A percentile compares a stretch with the other conserved stretches of the same genome.
These are phyloP conservation scores for Panicum virgatum DNA, from an alignment of 202 grass and related monocot species.

Conservation along the genomic window DNA sequence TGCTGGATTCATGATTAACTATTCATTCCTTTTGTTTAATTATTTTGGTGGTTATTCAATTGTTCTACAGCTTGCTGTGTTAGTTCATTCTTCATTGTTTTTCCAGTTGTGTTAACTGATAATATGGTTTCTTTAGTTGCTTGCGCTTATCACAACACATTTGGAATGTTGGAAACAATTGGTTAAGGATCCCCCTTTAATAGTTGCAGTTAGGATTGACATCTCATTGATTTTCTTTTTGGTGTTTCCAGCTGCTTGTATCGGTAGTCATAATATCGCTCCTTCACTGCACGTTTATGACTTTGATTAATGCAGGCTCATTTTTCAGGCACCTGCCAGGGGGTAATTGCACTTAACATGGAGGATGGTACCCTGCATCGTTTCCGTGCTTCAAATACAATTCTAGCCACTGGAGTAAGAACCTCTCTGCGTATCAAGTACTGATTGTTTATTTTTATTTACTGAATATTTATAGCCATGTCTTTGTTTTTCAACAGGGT, in stretches of 20 bases:
- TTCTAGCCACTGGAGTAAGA: constrained; percentile 68
- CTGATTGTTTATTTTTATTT: constrained; percentile 4
- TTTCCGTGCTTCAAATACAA: constrained; percentile 63
- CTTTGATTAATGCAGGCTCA: not conserved
- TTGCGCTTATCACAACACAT: not conserved
- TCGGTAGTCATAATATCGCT: not conserved
- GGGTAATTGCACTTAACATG: constrained; percentile 79
- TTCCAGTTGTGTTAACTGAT: not conserved
- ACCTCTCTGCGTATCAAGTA: constrained; percentile 14
- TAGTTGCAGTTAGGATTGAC: constrained; percentile 11
- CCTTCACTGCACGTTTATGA: not conserved
- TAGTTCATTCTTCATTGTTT: not conserved
- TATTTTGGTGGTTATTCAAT: constrained; percentile 15
- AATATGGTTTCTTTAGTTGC: not conserved
- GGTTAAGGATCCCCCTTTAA: not conserved
- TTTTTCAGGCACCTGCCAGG: constrained; percentile 56
- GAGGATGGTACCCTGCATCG: constrained; percentile 80
- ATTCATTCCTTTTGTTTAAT: not conserved
- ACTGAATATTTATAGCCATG: constrained; percentile 11
- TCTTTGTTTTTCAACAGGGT: constrained; percentile 42
- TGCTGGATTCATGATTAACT: not conserved
- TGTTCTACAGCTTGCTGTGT: not conserved
- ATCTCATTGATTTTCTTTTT: constrained; percentile 9
- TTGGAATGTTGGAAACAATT: constrained; percentile 1
- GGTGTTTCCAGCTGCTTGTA: not conserved